Evolutionary conservation across 73 alveolate species (phyloP).

Genomic region (Paramecium biaurelia): DNA sequence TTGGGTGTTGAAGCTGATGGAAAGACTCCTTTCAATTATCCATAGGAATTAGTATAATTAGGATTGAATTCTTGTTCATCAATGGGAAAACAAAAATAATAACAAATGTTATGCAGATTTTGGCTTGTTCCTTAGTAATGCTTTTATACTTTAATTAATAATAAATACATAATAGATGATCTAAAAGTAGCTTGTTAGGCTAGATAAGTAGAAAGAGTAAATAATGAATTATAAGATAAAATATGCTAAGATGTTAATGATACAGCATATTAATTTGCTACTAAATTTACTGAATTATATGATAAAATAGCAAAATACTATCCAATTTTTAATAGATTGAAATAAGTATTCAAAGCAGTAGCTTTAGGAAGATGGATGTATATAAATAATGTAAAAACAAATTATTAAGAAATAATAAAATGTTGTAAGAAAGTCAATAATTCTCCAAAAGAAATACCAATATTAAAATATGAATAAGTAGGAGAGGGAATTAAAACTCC

Average conservation of each 20-base stretch:
- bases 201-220: not conserved
- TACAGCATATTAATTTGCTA: not conserved
- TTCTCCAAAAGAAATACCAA: not conserved
- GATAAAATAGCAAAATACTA: not conserved
- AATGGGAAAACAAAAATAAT: not conserved
- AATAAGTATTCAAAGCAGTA: conserved; percentile 11
- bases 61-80: not conserved
- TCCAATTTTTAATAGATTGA: conserved; percentile 27
- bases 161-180: not conserved
- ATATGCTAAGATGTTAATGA: not conserved
- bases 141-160: not conserved
- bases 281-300: not conserved
- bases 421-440: not conserved
- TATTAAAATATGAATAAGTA: not conserved
- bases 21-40: conserved; percentile 9
- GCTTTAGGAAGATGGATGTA: conserved; percentile 32
- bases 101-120: not conserved
- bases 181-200: not conserved
- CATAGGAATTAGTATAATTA: not conserved
- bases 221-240: not conserved
- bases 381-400: not conserved
- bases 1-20: conserved; percentile 14
- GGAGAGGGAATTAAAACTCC: not conserved
- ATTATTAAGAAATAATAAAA: not conserved
- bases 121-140: conserved; percentile 4